Percentiles rank a stretch among this genome's conserved stretches.
Evolutionary conservation across 2,329 filamentous ascomycete genomes (phyloP).

Genomic region (Phoma sp.): DNA sequence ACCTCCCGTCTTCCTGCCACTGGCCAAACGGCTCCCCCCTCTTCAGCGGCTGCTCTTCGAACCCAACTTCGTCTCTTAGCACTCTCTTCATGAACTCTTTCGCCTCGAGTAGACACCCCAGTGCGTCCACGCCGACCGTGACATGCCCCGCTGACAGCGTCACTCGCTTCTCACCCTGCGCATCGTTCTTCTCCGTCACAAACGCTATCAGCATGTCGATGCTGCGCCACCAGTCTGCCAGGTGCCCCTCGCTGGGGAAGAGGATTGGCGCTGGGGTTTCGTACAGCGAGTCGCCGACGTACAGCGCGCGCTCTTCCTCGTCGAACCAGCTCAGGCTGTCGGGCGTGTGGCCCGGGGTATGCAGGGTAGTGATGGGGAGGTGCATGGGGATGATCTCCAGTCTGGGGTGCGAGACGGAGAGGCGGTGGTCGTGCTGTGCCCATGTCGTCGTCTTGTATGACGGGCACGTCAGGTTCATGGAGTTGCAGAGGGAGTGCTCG

Average conservation of each 20-base stretch:
- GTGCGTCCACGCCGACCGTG: conserved; percentile 12
- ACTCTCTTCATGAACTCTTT: conserved; percentile 16
- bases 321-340: conserved; percentile 20
- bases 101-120: conserved; percentile 5
- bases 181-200: not conserved
- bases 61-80: conserved; percentile 11
- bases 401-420: not conserved
- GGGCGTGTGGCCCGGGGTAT: conserved; percentile 20
- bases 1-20: conserved; percentile 4
- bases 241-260: conserved; percentile 17
- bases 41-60: conserved; percentile 6
- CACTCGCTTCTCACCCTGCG: not conserved
- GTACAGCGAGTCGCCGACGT: conserved; percentile 19
- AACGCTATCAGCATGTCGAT: conserved; percentile 3
- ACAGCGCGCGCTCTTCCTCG: conserved; percentile 11
- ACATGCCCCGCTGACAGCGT: conserved; percentile 16
- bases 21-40: conserved; percentile 10
- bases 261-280: conserved; percentile 13
- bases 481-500: conserved; percentile 8
- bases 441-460: conserved; percentile 1
- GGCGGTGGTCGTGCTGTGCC: not conserved
- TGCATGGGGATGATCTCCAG: not conserved
- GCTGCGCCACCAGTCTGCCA: conserved; percentile 18
- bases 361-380: conserved; percentile 11
- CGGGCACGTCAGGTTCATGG: not conserved